Evolutionary conservation across 2,329 filamentous ascomycete genomes (phyloP).

Genomic region (Pseudogymnoascus sp.): DNA sequence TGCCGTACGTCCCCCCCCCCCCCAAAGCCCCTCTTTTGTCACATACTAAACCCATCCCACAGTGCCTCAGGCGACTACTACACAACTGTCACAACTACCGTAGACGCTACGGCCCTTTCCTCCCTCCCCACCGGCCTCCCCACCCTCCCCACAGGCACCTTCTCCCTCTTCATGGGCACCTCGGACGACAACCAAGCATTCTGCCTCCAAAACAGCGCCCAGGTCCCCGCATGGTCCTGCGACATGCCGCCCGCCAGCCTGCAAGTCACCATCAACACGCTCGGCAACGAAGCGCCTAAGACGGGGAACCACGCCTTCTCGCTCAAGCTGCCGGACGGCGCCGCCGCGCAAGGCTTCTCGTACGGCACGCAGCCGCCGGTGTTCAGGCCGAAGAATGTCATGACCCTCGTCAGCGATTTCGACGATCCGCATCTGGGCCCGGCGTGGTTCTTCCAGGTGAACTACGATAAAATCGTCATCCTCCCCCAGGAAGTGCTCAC

Average conservation of each 20-base stretch:
- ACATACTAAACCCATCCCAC: constrained; percentile 11
- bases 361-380: constrained; percentile 56
- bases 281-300: constrained; percentile 18
- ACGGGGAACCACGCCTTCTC: constrained; percentile 26
- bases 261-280: constrained; percentile 8
- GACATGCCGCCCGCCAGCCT: constrained; percentile 32
- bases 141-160: constrained; percentile 47
- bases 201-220: constrained; percentile 48
- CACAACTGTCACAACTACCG: constrained; percentile 30
- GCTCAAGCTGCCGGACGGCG: constrained; percentile 32
- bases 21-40: neutral
- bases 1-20: neutral
- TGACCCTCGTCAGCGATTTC: constrained; percentile 49
- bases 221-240: constrained; percentile 57
- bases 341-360: constrained; percentile 34
- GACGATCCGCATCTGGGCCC: constrained; percentile 48
- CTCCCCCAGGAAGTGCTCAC: constrained; percentile 24
- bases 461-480: constrained; percentile 58
- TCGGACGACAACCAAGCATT: constrained; percentile 41
- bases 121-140: constrained; percentile 43
- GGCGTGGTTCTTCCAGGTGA: constrained; percentile 53
- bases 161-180: constrained; percentile 43
- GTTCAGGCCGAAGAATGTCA: constrained; percentile 34
- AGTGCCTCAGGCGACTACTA: constrained; percentile 5
- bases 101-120: constrained; percentile 44